Evolutionary conservation across 2,329 filamentous ascomycete genomes (phyloP).

Genomic region (Fusarium clavum): DNA sequence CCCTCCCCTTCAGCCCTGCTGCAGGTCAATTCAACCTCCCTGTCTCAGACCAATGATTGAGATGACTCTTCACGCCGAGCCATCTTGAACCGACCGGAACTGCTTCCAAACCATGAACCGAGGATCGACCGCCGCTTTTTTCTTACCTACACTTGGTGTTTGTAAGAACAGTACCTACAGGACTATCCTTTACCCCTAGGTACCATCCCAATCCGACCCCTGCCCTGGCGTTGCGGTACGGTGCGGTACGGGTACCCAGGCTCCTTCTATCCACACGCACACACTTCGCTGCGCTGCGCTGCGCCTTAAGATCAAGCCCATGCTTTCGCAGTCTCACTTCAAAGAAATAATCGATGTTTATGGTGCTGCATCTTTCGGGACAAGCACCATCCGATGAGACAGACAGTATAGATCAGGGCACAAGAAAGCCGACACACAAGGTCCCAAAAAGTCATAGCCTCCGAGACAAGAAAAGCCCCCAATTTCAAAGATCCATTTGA

Average conservation of each 20-base stretch:
- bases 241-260: conserved; percentile 32
- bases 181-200: conserved; percentile 7
- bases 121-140: conserved; percentile 17
- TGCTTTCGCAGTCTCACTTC: conserved; percentile 34
- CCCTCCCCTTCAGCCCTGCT: conserved; percentile 46
- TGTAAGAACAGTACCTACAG: conserved; percentile 6
- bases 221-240: conserved; percentile 25
- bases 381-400: conserved; percentile 25
- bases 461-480: conserved; percentile 34
- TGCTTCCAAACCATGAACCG: conserved; percentile 22
- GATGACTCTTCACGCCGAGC: conserved; percentile 47
- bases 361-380: conserved; percentile 15
- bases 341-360: conserved; percentile 27
- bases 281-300: conserved; percentile 24
- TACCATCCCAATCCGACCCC: conserved; percentile 17
- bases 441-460: conserved; percentile 26
- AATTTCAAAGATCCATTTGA: conserved; percentile 37
- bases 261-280: conserved; percentile 37
- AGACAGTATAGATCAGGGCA: conserved; percentile 35
- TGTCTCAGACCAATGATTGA: conserved; percentile 43
- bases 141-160: conserved; percentile 1
- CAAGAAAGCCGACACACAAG: conserved; percentile 38
- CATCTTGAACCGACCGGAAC: conserved; percentile 31
- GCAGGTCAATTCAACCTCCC: conserved; percentile 43
- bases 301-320: conserved; percentile 44